Base-by-base conservation (phyloP, 108 stramenopile species). In the Cyclotella kingstonii region DNA sequence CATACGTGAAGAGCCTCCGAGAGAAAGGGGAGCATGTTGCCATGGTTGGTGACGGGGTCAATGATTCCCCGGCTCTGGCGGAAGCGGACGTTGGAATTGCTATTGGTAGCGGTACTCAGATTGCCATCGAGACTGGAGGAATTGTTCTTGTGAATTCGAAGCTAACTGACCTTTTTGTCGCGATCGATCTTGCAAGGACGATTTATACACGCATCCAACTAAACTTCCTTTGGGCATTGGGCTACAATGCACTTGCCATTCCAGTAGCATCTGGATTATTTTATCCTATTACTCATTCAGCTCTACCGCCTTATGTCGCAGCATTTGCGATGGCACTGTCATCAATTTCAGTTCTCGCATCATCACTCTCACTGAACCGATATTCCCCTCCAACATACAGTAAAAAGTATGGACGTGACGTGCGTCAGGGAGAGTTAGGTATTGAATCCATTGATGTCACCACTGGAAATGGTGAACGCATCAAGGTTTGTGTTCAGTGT, bases 1-100 rank as follows among this genome's bases (percentile, higher is more conserved):
- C 80, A 4, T 76, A 66, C 25, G 81, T 98, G 9, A 72, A 78
- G 51, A 46, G 43, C 6, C 78, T 98, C 1, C 93, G 94, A 62
- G 18, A 38, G 8, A 51, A 83, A 42, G 91, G 89, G 17, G 63
- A 78, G 26, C 54, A 65, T 33, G 95, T 97, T 14, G 90, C 87
- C 15, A 90, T 94, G 86, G 84, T 94, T 11, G 95, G 95, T 3
- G 95, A 96, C 52, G 95, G 95, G 0, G 74, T 95, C 47, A 81
- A 81, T 39, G 81, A 81, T 45, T 65, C 73, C 5, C 77, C 81
- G 31, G 81, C 81, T 7, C 50, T 96, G 38, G 90, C 88, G 10
- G 83, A 85, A 61, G 92, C 93, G 7, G 86, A 94, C 39, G 87
- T 95, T n/a, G 95, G 95, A 8, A 73, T 96, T 2, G 91, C 91